Base-by-base conservation (phyloP, 495 filamentous ascomycete genomes). In the Neurospora sp. region DNA sequence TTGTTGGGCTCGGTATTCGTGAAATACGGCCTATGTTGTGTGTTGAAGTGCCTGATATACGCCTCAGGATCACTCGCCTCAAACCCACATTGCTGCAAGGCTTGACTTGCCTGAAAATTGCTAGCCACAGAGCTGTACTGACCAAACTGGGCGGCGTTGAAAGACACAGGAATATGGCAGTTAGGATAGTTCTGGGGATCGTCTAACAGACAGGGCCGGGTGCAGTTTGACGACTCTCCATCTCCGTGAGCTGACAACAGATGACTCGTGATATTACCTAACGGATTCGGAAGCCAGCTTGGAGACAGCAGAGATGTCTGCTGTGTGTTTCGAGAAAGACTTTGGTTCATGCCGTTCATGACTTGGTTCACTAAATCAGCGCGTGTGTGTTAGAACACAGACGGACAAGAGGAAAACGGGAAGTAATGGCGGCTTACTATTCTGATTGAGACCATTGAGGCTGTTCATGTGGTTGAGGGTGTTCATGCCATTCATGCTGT, bases 1-100 rank as follows among this genome's bases (percentile, higher is more conserved):
- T 35, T 42, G 27, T 8, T 39, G 16, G 14, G 27, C 12, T 14
- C 5, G 48, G 48, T 76, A 11, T 72, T 41, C 11, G 70, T 70
- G 42, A 79, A 76, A 7, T 73, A 75, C 0, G 46, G 76, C 70
- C 77, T 69, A 46, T 80, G 79, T 20, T 76, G 76, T 3, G 74
- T 42, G 42, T 79, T 80, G 73, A 81, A 81, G 53, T 82, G 81
- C 14, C 73, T 72, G 40, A 81, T 69, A 69, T 76, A 80, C 10
- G 77, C 74, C 37, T 80, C 75, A 8, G 76, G 76, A 27, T 76
- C 76, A 10, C 73, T 72, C 20, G 80, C 73, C 48, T 80, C 74
- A 27, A 75, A 76, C 37, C 79, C 78, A 70, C 81, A 82, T 61
- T 77, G 76, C n/a, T 74, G 71, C n/a, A 79, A 71, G 2, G 68